Evolutionary conservation across 1,284 basidiomycete genomes (phyloP).

Genomic region (Ceratobasidium sp.): DNA sequence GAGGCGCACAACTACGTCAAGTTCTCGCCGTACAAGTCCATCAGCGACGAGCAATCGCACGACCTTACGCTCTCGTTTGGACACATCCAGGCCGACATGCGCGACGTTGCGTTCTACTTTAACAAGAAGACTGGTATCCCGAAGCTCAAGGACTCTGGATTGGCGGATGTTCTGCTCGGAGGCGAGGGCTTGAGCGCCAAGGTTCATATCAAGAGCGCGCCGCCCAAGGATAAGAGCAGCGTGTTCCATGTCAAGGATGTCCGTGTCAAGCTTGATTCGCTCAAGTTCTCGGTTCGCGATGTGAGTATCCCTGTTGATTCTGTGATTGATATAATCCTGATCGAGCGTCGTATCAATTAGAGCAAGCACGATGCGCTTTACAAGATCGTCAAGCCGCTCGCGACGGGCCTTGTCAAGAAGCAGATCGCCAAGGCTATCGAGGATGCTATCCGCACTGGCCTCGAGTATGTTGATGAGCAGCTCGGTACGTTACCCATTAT

Average conservation of each 20-base stretch:
- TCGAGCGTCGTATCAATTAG: slow-evolving; percentile 13
- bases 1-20: slow-evolving; percentile 89
- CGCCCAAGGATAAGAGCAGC: slow-evolving; percentile 63
- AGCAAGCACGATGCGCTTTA: slow-evolving; percentile 91
- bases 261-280: slow-evolving; percentile 83
- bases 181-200: slow-evolving; percentile 81
- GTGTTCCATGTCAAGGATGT: slow-evolving; percentile 87
- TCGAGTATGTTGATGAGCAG: slow-evolving; percentile 91
- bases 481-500: slow-evolving; percentile 61
- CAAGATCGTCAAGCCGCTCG: slow-evolving; percentile 83
- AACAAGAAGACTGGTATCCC: slow-evolving; percentile 82
- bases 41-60: slow-evolving; percentile 74
- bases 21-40: slow-evolving; percentile 80
- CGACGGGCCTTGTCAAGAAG: slow-evolving; percentile 87
- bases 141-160: slow-evolving; percentile 88
- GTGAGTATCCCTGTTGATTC: slow-evolving; percentile 53
- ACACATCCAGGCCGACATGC: slow-evolving; percentile 96
- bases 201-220: slow-evolving; percentile 73
- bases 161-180: slow-evolving; percentile 91
- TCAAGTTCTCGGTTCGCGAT: slow-evolving; percentile 93
- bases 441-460: slow-evolving; percentile 80
- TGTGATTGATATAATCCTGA: too few relatives aligned
- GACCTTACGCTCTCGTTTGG: slow-evolving; percentile 78
- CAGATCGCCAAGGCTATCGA: slow-evolving; percentile 89
- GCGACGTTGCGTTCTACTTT: slow-evolving; percentile 92